These are phyloP conservation scores for Aspergillus ostianus DNA, from an alignment of 495 filamentous ascomycete genomes.

Conservation along the genomic window DNA sequence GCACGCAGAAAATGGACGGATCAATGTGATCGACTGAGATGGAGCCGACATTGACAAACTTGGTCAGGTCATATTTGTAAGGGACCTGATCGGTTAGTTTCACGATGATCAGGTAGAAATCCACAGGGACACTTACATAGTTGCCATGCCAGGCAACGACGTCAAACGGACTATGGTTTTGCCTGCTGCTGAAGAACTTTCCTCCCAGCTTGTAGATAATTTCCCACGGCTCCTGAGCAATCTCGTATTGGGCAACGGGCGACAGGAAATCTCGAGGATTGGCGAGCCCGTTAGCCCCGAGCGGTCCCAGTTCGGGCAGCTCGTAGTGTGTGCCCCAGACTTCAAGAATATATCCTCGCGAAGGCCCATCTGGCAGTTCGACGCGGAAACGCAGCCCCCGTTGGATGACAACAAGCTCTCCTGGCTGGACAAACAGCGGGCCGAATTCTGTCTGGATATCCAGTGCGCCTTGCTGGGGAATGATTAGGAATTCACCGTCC, in stretches of 20 bases:
- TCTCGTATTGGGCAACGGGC: conserved; percentile 43
- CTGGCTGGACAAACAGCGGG: conserved; percentile 45
- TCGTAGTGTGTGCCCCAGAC: conserved; percentile 49
- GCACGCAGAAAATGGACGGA: conserved; percentile 51
- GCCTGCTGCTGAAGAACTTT: conserved; percentile 47
- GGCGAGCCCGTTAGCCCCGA: conserved; percentile 52
- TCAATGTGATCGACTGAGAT: conserved; percentile 53
- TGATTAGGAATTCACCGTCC: conserved; percentile 49
- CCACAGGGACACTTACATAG: conserved; percentile 31
- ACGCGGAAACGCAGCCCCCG: conserved; percentile 49
- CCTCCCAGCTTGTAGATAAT: conserved; percentile 52
- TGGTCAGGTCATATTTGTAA: conserved; percentile 52
- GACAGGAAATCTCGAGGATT: conserved; percentile 50
- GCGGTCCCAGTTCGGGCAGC: conserved; percentile 49
- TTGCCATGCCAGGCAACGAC: conserved; percentile 55
- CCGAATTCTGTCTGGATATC: conserved; percentile 53
- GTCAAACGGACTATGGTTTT: conserved; percentile 52
- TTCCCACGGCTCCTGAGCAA: conserved; percentile 42
- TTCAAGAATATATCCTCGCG: conserved; percentile 50
- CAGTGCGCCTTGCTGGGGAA: conserved; percentile 47
- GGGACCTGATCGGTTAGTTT: conserved; percentile 30
- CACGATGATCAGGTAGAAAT: neutral
- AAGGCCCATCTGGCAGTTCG: conserved; percentile 42
- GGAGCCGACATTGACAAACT: conserved; percentile 50
- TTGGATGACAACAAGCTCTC: conserved; percentile 48